A percentile compares a stretch with the other conserved stretches of the same genome.
These are phyloP conservation scores for Sporisorium exsertum DNA, from an alignment of 1,284 basidiomycete species.

Conservation along the genomic window DNA sequence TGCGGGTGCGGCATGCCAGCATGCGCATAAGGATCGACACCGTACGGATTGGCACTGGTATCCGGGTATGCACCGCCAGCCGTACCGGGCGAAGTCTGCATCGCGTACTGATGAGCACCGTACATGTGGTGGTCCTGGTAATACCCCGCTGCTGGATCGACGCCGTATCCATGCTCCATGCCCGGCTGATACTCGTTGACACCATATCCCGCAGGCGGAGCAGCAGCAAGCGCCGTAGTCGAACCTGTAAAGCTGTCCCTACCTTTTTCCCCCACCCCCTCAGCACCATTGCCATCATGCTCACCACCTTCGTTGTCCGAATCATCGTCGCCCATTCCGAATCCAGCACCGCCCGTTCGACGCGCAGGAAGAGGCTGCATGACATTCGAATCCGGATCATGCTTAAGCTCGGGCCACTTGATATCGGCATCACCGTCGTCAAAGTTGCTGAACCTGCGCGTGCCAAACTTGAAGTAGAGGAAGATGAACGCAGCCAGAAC, in stretches of 20 bases:
- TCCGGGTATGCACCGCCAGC: slow-evolving; percentile 7
- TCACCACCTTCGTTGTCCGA: slow-evolving; percentile 50
- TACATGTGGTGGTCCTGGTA: slow-evolving; percentile 35
- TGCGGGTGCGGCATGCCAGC: slow-evolving; percentile 36
- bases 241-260: slow-evolving; percentile 47
- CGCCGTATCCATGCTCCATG: slow-evolving; percentile 29
- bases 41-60: slow-evolving; percentile 12
- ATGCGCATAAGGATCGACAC: slow-evolving; percentile 34
- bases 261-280: slow-evolving; percentile 30
- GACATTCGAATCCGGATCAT: slow-evolving; percentile 58
- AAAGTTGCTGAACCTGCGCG: slow-evolving; percentile 50
- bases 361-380: slow-evolving; percentile 65
- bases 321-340: slow-evolving; percentile 67
- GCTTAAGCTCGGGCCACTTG: slow-evolving; percentile 67
- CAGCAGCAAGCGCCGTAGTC: slow-evolving; percentile 45
- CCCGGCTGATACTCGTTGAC: slow-evolving; percentile 24
- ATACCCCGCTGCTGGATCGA: slow-evolving; percentile 29
- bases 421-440: slow-evolving; percentile 64
- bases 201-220: slow-evolving; percentile 20
- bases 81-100: slow-evolving; percentile 20
- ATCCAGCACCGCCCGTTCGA: slow-evolving; percentile 65
- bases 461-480: slow-evolving; percentile 62
- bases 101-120: slow-evolving; percentile 24
- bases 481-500: slow-evolving; percentile 57
- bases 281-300: slow-evolving; percentile 12